Percentiles rank a stretch among this genome's conserved stretches.
These are phyloP conservation scores for Cercospora beticola DNA, from an alignment of 2,329 filamentous ascomycete species.

Conservation along the genomic window DNA sequence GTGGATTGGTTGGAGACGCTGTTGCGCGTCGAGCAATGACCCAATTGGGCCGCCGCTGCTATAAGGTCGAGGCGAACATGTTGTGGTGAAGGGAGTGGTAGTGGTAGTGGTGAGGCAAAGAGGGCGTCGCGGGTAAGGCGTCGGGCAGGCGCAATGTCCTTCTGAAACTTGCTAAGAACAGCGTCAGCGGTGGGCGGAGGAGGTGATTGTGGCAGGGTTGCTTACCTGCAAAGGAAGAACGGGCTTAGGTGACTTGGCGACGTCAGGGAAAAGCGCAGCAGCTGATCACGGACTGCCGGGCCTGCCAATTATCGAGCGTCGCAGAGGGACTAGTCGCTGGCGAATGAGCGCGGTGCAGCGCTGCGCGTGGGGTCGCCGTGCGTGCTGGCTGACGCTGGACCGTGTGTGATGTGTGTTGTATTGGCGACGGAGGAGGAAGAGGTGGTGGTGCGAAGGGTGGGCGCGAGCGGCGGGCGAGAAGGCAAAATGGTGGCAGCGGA, in stretches of 20 bases:
- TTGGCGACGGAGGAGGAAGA: not conserved
- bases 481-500: not conserved
- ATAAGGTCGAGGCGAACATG: slow-evolving; percentile 22
- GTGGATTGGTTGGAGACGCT: not conserved
- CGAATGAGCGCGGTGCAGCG: not conserved
- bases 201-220: slow-evolving; percentile 3
- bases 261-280: not conserved
- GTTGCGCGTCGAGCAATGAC: slow-evolving; percentile 17
- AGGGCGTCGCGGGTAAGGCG: not conserved
- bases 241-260: slow-evolving; percentile 8
- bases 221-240: not conserved
- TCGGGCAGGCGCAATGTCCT: not conserved
- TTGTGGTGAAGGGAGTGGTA: slow-evolving; percentile 7
- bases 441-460: not conserved
- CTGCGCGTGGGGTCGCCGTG: not conserved
- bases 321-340: not conserved
- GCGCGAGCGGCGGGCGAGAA: not conserved
- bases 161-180: slow-evolving; percentile 8
- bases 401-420: not conserved
- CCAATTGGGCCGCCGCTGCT: slow-evolving; percentile 24
- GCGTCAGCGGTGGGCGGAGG: slow-evolving; percentile 1
- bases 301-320: not conserved
- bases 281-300: not conserved
- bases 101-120: not conserved
- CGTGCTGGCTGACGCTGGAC: not conserved